A percentile compares a stretch with the other conserved stretches of the same genome.
These are phyloP conservation scores for Pseudogymnoascus sp. DNA, from an alignment of 2,329 filamentous ascomycete species.

Conservation along the genomic window DNA sequence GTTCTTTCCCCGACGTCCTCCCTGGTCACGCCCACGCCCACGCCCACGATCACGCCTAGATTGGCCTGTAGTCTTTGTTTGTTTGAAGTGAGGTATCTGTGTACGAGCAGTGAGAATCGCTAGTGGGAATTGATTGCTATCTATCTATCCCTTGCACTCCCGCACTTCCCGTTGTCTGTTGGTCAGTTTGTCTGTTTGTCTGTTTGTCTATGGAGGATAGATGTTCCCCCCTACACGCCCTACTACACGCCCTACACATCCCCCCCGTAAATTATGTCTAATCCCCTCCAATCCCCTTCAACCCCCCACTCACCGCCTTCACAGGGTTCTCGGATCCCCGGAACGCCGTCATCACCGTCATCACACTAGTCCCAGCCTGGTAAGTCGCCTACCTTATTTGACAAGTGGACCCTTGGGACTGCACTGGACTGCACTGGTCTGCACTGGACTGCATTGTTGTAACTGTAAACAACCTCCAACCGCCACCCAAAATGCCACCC, in stretches of 20 bases:
- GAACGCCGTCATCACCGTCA: background rate
- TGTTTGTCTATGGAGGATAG: background rate
- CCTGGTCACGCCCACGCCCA: background rate
- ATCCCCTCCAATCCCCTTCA: background rate
- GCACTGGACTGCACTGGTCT: too few relatives aligned
- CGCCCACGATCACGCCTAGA: background rate
- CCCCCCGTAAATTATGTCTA: background rate
- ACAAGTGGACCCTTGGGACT: background rate
- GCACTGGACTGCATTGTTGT: too few relatives aligned
- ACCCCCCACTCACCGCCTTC: background rate
- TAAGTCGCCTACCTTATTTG: conserved; percentile 7
- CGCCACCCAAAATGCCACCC: too few relatives aligned
- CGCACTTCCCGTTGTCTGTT: background rate
- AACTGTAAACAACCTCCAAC: background rate
- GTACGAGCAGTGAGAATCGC: background rate
- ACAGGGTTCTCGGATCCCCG: conserved; percentile 3
- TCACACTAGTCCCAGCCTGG: background rate
- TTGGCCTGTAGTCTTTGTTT: background rate
- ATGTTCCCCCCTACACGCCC: too few relatives aligned
- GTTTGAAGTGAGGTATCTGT: background rate
- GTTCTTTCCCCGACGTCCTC: background rate
- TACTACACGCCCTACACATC: background rate
- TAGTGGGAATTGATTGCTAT: too few relatives aligned
- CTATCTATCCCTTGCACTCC: background rate
- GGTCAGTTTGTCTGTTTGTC: too few relatives aligned